Conservation (phyloP, 2,329 filamentous ascomycete species). For the Malbranchea zuffiana region DNA sequence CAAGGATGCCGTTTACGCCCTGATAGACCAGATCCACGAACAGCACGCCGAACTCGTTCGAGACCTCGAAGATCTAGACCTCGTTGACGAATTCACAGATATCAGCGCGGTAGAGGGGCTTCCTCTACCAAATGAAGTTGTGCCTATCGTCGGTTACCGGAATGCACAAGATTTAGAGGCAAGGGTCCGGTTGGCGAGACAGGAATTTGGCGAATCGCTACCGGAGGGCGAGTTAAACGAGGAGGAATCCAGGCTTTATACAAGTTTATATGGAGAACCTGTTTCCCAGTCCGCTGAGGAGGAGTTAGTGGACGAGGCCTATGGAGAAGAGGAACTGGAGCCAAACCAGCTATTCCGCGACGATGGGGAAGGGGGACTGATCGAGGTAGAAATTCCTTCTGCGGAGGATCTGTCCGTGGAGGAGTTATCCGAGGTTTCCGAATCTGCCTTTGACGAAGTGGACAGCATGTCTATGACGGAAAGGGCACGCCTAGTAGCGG, state of each 20-base stretch:
- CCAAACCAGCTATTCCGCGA: constrained; percentile 28
- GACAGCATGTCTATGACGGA: not conserved
- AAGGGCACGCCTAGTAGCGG: constrained; percentile 3
- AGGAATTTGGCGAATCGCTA: constrained; percentile 64
- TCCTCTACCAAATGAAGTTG: constrained; percentile 22
- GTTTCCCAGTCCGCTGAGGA: constrained; percentile 31
- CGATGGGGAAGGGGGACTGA: constrained; percentile 29
- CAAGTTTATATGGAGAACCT: constrained; percentile 69
- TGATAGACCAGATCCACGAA: constrained; percentile 30
- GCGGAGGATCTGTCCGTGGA: constrained; percentile 18
- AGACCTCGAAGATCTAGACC: constrained; percentile 26
- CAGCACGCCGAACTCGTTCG: constrained; percentile 27
- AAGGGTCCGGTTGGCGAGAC: constrained; percentile 57
- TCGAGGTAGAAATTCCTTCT: constrained; percentile 27
- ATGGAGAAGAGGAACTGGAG: constrained; percentile 23
- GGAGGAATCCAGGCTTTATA: constrained; percentile 65
- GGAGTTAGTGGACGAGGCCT: constrained; percentile 22
- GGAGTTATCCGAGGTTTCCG: constrained; percentile 13
- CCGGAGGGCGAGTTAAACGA: constrained; percentile 59
- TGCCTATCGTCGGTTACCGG: constrained; percentile 22
- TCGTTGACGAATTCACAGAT: constrained; percentile 21
- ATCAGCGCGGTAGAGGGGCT: constrained; percentile 19
- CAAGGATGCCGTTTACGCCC: constrained; percentile 24
- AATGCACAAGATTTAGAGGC: constrained; percentile 25
- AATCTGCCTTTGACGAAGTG: not conserved